Base-by-base conservation (phyloP, 305 asterid species). In the Petunia hybrid region DNA sequence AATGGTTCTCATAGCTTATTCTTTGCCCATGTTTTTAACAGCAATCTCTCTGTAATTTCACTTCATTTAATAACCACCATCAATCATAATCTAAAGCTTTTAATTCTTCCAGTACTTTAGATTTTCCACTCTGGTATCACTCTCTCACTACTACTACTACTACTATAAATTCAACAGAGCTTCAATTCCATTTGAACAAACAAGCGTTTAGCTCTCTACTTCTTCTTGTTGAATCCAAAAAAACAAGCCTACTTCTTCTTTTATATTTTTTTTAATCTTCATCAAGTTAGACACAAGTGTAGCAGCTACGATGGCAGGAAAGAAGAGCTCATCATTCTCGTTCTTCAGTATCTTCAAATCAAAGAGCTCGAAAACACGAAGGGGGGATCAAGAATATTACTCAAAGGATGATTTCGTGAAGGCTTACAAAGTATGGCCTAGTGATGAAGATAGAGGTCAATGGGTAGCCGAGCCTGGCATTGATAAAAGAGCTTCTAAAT, bases 401-500 rank as follows among this genome's bases (percentile, higher is more conserved):
- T n/a, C n/a, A n/a, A 81, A 69, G 56, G 88, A 87, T 69, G 87
- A 87, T 43, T 56, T 16, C 14, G 64, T 83, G 79, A 83, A 83
- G 76, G 86, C 88, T 16, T 83, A 64, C 68, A 85, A 80, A 79
- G 79, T 84, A 2, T 85, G 82, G 82, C 83, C 85, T 1, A 85
- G 88, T 65, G 88, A 85, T 51, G 76, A 85, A 77, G 88, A 85
- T 10, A 22, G 81, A 80, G 86, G 83, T 16, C 59, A 68, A 35
- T 83, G 85, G 86, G 86, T 85, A 63, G 86, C 88, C 8, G 86
- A 85, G 51, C 86, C 88, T 4, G 77, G 85, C 12, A 83, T 85
- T 38, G 88, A 85, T 56, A 63, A 67, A 60, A 86, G 53, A 68
- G 87, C 87, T 48, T 62, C 84, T 60, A 86, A 71, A 3, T 86